Base-by-base conservation (phyloP, 306 rosid genomes). In the Lathyrus oleraceus region DNA sequence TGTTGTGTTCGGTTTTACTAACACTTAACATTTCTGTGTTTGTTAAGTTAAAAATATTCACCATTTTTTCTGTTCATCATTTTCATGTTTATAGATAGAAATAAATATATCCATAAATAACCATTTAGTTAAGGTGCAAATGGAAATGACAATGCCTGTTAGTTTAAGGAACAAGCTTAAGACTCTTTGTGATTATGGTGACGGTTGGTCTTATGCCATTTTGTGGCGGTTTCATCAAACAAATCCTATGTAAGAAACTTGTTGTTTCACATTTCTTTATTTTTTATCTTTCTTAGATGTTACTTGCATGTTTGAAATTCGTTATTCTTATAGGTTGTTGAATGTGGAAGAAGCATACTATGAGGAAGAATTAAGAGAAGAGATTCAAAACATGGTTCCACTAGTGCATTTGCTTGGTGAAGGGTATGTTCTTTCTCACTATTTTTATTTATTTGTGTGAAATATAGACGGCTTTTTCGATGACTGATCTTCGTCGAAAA, bases 171-270 rank as follows among this genome's bases (percentile, higher is more conserved):
- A 82, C 61, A 72, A 72, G 56, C 95, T 92, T 16, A 79, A 73
- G 71, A 65, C 72, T 71, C 91, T 92, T 16, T 87, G 95, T 64
- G 9, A 43, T 79, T 78, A 63, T 76, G 35, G 60, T 40, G 66
- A 83, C 72, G 87, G 79, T 12, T 92, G 92, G 95, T 86, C 92
- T 70, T 92, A 92, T 61, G 92, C 85, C n/a, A 74, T 89, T 79
- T 82, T 92, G 69, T 92, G 96, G 98, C 74, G 91, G 65, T 83
- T 84, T 65, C 85, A 83, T 82, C 86, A 80, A 8, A 28, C 48
- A 43, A 84, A 86, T 88, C 78, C 95, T 59, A 70, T 80, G 98
- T 87, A 83, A 87, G 89, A 6, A 6, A 7, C 15, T 15, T 36
- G 32, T 10, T 59, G 11, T 67, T 57, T 7, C 35, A 72, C 65